Evolutionary conservation across 176 grass and related monocot genomes (phyloP).

Genomic region (Eragrostis nindensis): DNA sequence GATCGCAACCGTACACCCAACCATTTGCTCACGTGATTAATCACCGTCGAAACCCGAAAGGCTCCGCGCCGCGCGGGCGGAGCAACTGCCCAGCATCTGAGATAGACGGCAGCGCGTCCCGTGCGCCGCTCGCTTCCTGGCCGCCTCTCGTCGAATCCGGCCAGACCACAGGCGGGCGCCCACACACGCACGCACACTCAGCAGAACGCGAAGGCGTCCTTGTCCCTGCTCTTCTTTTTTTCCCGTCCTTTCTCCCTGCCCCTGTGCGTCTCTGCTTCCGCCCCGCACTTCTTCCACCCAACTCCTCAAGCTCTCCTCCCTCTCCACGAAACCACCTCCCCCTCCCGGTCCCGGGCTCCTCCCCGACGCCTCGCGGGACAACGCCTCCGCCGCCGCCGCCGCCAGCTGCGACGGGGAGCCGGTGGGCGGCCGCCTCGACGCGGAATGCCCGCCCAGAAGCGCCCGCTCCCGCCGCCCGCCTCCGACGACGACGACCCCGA

Average conservation of each 20-base stretch:
- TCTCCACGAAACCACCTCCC: constrained; percentile 45
- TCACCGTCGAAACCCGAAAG: neutral
- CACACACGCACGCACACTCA: constrained; percentile 28
- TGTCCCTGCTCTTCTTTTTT: constrained; percentile 11
- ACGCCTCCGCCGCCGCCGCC: constrained; percentile 27
- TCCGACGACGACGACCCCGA: constrained; percentile 27
- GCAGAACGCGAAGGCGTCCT: constrained; percentile 28
- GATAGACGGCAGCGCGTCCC: constrained; percentile 18
- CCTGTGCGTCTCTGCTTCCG: neutral
- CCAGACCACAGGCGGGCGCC: neutral
- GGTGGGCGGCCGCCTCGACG: neutral
- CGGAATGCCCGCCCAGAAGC: constrained; percentile 51
- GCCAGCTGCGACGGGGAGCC: neutral
- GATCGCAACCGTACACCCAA: neutral
- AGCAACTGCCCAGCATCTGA: neutral
- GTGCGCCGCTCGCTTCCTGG: constrained; percentile 4
- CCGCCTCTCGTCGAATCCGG: constrained; percentile 24
- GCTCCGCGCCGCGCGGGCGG: neutral
- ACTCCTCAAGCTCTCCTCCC: constrained; percentile 35
- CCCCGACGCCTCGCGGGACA: constrained; percentile 5
- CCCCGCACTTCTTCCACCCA: constrained; percentile 26
- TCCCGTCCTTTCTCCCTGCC: constrained; percentile 9
- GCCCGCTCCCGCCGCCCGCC: constrained; percentile 36
- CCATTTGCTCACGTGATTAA: constrained; percentile 3
- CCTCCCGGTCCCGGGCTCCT: neutral